phyloP scores from a whole-genome alignment of 352 stramenopile genomes.

The Phytophthora macrochlamydospora region DNA sequence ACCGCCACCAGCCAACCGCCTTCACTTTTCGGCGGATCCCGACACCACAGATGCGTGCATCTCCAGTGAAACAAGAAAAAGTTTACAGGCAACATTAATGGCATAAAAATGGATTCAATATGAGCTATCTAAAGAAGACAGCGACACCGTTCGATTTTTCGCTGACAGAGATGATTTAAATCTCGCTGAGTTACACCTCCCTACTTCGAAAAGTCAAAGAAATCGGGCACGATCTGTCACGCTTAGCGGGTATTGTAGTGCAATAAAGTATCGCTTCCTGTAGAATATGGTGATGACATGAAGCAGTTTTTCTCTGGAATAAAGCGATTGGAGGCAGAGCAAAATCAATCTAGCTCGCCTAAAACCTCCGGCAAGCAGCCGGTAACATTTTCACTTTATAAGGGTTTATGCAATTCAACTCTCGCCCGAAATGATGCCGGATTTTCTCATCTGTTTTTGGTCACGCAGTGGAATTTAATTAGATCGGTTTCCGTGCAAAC shows the following conservation, averaged over 20 bases:
- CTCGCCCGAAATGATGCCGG: constrained; percentile 7
- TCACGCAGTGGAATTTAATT: constrained; percentile 31
- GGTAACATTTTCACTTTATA: constrained; percentile 13
- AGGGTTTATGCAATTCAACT: not conserved
- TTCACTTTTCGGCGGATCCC: no score
- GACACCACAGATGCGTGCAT: not conserved
- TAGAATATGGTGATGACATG: constrained; percentile 19
- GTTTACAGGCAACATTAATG: constrained; percentile 3
- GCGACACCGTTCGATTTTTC: constrained; percentile 9
- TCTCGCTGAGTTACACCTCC: constrained; percentile 8
- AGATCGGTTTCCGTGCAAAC: constrained; percentile 26
- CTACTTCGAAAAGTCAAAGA: constrained; percentile 2
- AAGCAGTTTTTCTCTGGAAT: constrained; percentile 24
- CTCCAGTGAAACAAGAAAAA: constrained; percentile 6
- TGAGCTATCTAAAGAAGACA: not conserved
- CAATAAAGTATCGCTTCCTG: constrained; percentile 12
- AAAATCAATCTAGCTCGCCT: constrained; percentile 1
- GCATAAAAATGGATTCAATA: constrained; percentile 8
- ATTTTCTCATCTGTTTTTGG: constrained; percentile 29
- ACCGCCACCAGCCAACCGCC: no score
- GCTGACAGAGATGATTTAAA: not conserved
- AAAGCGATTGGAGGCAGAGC: constrained; percentile 9
- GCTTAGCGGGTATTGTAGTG: constrained; percentile 12
- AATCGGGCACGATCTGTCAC: not conserved
- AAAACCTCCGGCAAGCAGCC: constrained; percentile 11